Conservation (phyloP, 2,329 filamentous ascomycete species). For the Fusarium virguliforme region DNA sequence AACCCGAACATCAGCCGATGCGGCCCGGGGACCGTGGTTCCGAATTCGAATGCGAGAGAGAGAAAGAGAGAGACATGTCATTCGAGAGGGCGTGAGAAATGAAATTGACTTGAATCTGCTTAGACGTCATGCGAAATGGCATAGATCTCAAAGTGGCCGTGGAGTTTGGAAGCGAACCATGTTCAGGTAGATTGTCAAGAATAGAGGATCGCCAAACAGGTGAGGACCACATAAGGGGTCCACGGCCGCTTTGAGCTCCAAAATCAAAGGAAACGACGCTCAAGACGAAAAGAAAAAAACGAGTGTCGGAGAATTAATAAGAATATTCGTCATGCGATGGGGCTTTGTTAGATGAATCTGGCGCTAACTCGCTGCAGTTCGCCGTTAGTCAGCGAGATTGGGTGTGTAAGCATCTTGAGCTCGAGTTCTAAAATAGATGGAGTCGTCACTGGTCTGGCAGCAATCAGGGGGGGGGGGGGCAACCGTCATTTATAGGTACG, state of each 20-base stretch:
- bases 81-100: neutral
- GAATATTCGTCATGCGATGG: constrained; percentile 42
- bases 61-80: constrained; percentile 3
- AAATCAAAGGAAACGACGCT: neutral
- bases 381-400: constrained; percentile 34
- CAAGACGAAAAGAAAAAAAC: neutral
- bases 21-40: constrained; percentile 35
- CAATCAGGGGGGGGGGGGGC: neutral
- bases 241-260: neutral
- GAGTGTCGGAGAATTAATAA: constrained; percentile 14
- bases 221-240: neutral
- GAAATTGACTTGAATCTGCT: constrained; percentile 12
- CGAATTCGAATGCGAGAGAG: constrained; percentile 23
- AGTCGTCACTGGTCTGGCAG: neutral
- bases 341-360: constrained; percentile 31
- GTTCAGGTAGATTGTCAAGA: neutral
- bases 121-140: constrained; percentile 8
- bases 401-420: constrained; percentile 39
- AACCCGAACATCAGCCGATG: constrained; percentile 47
- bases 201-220: neutral
- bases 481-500: constrained; percentile 11
- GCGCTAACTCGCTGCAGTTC: constrained; percentile 29
- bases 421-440: constrained; percentile 27
- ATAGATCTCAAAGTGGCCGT: constrained; percentile 3
- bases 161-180: constrained; percentile 8